phyloP scores from a whole-genome alignment of 306 rosid genomes.

The Heteromeles arbutifolia region DNA sequence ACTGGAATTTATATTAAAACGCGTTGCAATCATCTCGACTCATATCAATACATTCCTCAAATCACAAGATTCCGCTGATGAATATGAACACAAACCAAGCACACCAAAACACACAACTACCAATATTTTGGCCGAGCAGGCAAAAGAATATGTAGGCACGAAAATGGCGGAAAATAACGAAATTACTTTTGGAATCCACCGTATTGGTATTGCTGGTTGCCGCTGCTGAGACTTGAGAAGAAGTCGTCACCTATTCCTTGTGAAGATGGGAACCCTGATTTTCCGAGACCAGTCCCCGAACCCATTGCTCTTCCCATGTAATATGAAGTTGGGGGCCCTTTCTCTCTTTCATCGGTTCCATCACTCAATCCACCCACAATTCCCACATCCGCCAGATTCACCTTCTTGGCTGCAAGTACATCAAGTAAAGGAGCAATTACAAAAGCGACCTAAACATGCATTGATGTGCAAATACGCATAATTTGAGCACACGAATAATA shows the following conservation, averaged over 20 bases:
- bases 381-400: slow-evolving; percentile 67
- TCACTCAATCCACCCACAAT: slow-evolving; percentile 76
- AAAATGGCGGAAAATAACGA: neutral
- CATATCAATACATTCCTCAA: slow-evolving; percentile 11
- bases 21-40: neutral
- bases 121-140: slow-evolving; percentile 25
- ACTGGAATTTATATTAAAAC: neutral
- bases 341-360: slow-evolving; percentile 69
- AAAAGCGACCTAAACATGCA: neutral
- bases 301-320: slow-evolving; percentile 97
- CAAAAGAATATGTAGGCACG: slow-evolving; percentile 22
- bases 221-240: slow-evolving; percentile 47
- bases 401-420: slow-evolving; percentile 76
- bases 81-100: slow-evolving; percentile 32
- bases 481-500: neutral
- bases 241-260: slow-evolving; percentile 55
- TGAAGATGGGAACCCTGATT: slow-evolving; percentile 53
- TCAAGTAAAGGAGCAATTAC: slow-evolving; percentile 1
- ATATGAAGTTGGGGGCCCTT: slow-evolving; percentile 60
- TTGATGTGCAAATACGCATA: neutral
- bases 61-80: slow-evolving; percentile 17
- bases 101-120: slow-evolving; percentile 24
- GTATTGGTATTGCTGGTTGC: slow-evolving; percentile 56
- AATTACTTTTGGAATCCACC: slow-evolving; percentile 80
- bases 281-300: slow-evolving; percentile 80